These are phyloP conservation scores for Yamadazyma pseudoaaseri DNA, from an alignment of 1,139 yeast genomes.

Conservation along the genomic window DNA sequence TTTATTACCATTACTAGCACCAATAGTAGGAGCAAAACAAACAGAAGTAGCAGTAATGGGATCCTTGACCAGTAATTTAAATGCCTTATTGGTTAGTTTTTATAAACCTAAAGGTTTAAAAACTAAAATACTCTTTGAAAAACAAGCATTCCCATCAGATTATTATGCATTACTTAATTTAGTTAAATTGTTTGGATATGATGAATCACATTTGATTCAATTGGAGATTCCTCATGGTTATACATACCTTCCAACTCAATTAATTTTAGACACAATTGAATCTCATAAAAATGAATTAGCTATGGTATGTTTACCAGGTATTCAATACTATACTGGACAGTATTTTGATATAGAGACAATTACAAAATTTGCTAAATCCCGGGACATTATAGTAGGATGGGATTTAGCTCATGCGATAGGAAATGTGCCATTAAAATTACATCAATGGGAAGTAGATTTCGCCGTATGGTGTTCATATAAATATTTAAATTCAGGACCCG, in stretches of 20 bases:
- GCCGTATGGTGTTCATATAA: slow-evolving; percentile 96
- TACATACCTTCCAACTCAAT: slow-evolving; percentile 58
- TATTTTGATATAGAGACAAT: slow-evolving; percentile 68
- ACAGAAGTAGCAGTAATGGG: slow-evolving; percentile 87
- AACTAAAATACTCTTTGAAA: slow-evolving; percentile 77
- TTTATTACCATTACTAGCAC: slow-evolving; percentile 63
- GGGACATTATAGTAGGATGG: slow-evolving; percentile 79
- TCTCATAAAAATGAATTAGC: slow-evolving; percentile 64
- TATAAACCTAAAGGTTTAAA: slow-evolving; percentile 63
- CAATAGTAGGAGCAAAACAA: slow-evolving; percentile 70
- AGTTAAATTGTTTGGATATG: slow-evolving; percentile 60
- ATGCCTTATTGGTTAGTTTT: slow-evolving; percentile 69
- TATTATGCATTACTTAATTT: slow-evolving; percentile 81
- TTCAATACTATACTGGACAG: slow-evolving; percentile 93
- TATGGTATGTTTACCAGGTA: slow-evolving; percentile 77
- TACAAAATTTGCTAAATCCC: slow-evolving; percentile 51
- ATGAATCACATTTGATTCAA: slow-evolving; percentile 63
- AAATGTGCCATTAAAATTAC: slow-evolving; percentile 71
- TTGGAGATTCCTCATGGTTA: slow-evolving; percentile 57
- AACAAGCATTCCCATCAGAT: slow-evolving; percentile 89
- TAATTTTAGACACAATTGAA: slow-evolving; percentile 58
- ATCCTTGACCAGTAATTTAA: slow-evolving; percentile 77
- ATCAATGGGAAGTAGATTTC: slow-evolving; percentile 89
- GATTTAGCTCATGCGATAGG: slow-evolving; percentile 96
- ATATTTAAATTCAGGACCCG: slow-evolving; percentile 90